Percentiles rank a stretch among this genome's conserved stretches.
Conservation (phyloP, 2,329 filamentous ascomycete genomes). For the Cladosporium sp. region DNA sequence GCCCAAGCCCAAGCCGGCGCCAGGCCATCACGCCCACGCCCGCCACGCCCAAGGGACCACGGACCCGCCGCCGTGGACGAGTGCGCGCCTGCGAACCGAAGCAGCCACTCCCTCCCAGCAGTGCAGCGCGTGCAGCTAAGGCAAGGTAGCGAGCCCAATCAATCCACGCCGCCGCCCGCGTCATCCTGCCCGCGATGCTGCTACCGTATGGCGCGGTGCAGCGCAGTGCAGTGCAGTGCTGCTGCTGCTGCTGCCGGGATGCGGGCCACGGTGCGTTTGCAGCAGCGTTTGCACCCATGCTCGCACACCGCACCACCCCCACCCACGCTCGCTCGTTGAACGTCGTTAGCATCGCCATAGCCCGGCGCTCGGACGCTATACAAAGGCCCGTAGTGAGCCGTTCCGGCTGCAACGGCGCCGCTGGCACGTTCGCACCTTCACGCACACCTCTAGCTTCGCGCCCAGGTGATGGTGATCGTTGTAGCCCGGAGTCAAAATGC, state of each 20-base stretch:
- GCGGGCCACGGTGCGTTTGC: background rate
- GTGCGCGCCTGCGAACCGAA: conserved; percentile 1
- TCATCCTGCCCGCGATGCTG: no score
- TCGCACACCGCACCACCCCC: background rate
- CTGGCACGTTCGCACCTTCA: background rate
- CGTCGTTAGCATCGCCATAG: background rate
- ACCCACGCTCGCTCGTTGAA: background rate
- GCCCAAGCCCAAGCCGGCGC: background rate
- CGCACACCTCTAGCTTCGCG: no score
- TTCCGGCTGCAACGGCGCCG: background rate
- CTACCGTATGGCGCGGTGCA: no score
- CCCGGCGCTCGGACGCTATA: background rate
- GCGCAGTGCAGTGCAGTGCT: background rate
- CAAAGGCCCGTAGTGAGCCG: background rate
- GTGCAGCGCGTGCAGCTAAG: background rate
- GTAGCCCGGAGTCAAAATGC: background rate
- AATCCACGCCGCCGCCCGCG: background rate
- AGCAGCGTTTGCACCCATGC: conserved; percentile 1
- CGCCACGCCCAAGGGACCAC: background rate
- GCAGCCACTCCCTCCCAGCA: background rate
- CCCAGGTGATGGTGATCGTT: background rate
- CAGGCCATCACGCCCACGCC: background rate
- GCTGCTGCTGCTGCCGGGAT: background rate
- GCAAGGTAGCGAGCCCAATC: background rate
- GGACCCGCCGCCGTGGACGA: background rate